phyloP scores from a whole-genome alignment of 2,329 filamentous ascomycete genomes.

The Paraconiothyrium brasiliense region DNA sequence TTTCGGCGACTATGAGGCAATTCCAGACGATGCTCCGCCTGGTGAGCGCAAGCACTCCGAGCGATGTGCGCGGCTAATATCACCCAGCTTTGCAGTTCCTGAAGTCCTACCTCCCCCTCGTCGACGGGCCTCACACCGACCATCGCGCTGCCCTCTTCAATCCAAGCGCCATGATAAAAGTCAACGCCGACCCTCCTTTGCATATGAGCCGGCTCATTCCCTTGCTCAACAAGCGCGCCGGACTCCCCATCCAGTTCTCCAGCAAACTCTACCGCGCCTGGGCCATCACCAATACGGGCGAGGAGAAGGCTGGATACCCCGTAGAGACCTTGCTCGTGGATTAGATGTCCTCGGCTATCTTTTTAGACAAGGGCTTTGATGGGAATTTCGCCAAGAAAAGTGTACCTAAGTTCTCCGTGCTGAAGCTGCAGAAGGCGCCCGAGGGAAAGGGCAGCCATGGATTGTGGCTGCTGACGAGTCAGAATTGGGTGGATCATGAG shows the following conservation, averaged over 20 bases:
- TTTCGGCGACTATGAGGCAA: conserved; percentile 6
- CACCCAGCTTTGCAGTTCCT: conserved; percentile 15
- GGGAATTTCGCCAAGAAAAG: background rate
- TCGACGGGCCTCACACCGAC: conserved; percentile 5
- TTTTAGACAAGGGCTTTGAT: background rate
- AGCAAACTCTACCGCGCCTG: conserved; percentile 7
- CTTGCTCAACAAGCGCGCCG: background rate
- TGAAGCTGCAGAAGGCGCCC: background rate
- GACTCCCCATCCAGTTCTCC: background rate
- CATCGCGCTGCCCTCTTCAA: background rate
- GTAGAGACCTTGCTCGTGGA: conserved; percentile 12
- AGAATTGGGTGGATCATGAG: conserved; percentile 12
- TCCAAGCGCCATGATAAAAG: conserved; percentile 6
- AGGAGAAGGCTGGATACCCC: background rate
- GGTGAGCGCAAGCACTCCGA: conserved; percentile 1
- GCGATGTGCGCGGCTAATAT: background rate
- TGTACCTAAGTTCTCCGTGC: conserved; percentile 8
- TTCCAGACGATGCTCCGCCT: conserved; percentile 15
- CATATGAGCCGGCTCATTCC: background rate
- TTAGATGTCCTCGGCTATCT: conserved; percentile 10
- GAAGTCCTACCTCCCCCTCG: conserved; percentile 12
- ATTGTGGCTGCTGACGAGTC: background rate
- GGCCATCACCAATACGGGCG: conserved; percentile 4
- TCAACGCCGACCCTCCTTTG: background rate
- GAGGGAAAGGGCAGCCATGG: conserved; percentile 10